Percentiles rank a stretch among this genome's conserved stretches.
phyloP scores from a whole-genome alignment of 2,329 filamentous ascomycete species.

The Fusarium devonianum region DNA sequence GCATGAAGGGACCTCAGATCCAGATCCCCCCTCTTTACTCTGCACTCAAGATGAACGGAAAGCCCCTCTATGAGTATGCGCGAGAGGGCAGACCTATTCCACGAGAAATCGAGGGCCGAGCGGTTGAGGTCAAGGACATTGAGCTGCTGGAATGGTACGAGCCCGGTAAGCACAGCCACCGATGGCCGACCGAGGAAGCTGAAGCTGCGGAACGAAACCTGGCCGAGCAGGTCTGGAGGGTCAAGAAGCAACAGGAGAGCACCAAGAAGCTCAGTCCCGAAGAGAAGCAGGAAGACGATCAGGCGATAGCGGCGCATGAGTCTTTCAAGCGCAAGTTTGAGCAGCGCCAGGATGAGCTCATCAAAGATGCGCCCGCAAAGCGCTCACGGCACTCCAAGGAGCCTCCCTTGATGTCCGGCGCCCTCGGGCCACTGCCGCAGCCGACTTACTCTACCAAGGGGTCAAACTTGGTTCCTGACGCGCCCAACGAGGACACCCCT shows the following conservation, averaged over 20 bases:
- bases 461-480: conserved; percentile 61
- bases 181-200: conserved; percentile 82
- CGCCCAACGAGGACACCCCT: conserved; percentile 56
- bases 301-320: conserved; percentile 63
- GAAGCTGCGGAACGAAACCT: conserved; percentile 76
- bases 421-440: conserved; percentile 59
- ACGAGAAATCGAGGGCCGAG: conserved; percentile 79
- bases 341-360: conserved; percentile 63
- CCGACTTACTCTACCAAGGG: conserved; percentile 52
- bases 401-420: conserved; percentile 64
- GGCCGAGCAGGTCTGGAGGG: conserved; percentile 74
- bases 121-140: conserved; percentile 79
- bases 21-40: conserved; percentile 94
- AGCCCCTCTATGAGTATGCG: conserved; percentile 95
- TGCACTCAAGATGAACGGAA: conserved; percentile 90
- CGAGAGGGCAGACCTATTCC: conserved; percentile 87
- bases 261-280: conserved; percentile 60
- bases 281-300: conserved; percentile 62
- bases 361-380: conserved; percentile 57
- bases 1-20: conserved; percentile 82
- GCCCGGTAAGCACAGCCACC: conserved; percentile 78
- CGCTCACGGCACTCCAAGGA: conserved; percentile 43
- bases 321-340: conserved; percentile 65
- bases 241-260: conserved; percentile 63
- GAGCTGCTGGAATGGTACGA: conserved; percentile 87